Percentiles rank a stretch among this genome's conserved stretches.
Conservation (phyloP, 306 rosid genomes). For the Castanea sativa region DNA sequence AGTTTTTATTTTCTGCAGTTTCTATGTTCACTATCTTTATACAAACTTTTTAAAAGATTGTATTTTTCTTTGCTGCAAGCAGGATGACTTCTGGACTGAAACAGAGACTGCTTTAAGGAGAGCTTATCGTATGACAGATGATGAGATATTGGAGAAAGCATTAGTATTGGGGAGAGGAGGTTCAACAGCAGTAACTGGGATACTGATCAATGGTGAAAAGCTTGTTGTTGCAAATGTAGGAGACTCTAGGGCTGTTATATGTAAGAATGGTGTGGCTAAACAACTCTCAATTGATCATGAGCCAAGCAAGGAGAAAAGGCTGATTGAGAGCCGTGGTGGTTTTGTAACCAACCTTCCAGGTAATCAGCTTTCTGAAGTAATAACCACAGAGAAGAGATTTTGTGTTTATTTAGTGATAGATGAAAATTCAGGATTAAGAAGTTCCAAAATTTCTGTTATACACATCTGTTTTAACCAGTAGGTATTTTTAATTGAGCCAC, state of each 20-base stretch:
- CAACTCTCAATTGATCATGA: constrained; percentile 71
- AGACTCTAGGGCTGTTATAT: constrained; percentile 63
- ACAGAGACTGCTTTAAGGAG: constrained; percentile 46
- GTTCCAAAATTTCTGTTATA: constrained; percentile 2
- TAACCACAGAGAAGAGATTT: not conserved
- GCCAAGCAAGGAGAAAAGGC: constrained; percentile 52
- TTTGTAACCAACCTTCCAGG: constrained; percentile 76
- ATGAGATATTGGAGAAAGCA: constrained; percentile 51
- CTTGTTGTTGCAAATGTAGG: constrained; percentile 71
- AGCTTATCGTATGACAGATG: constrained; percentile 54
- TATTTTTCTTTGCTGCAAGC: constrained; percentile 26
- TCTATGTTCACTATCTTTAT: not conserved
- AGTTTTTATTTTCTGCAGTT: not conserved
- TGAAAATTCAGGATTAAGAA: not conserved
- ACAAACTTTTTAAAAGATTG: not conserved
- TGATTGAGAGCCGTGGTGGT: constrained; percentile 68
- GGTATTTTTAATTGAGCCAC: not conserved
- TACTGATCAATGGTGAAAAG: constrained; percentile 54
- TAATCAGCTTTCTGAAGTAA: constrained; percentile 19
- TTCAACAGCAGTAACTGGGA: constrained; percentile 73
- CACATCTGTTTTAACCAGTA: not conserved
- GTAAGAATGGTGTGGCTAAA: constrained; percentile 50
- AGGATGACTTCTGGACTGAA: constrained; percentile 59
- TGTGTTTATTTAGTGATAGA: not conserved
- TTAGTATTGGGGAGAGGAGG: constrained; percentile 61